These are phyloP conservation scores for Penicillium macrosclerotiorum DNA, from an alignment of 495 filamentous ascomycete species.

Conservation along the genomic window DNA sequence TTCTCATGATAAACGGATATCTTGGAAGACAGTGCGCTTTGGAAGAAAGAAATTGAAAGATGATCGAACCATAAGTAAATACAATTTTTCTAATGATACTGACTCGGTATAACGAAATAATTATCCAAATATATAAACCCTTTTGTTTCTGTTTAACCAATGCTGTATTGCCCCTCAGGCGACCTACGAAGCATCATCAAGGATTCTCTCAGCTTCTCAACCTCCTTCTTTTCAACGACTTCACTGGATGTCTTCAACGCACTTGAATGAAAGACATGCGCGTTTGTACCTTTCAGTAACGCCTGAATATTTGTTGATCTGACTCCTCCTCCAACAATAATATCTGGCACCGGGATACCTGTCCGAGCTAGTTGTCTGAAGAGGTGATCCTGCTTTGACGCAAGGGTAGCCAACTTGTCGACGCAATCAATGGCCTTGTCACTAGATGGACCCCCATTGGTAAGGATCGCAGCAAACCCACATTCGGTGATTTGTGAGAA, in stretches of 20 bases:
- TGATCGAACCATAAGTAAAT: too few relatives aligned
- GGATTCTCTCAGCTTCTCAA: neutral
- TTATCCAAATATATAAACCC: too few relatives aligned
- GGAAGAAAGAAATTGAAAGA: too few relatives aligned
- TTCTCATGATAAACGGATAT: too few relatives aligned
- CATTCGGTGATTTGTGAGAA: slow-evolving; percentile 33
- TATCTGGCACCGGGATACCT: slow-evolving; percentile 3
- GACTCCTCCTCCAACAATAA: slow-evolving; percentile 43
- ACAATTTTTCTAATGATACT: too few relatives aligned
- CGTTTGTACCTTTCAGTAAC: slow-evolving; percentile 25
- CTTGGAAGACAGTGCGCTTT: too few relatives aligned
- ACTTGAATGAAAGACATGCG: slow-evolving; percentile 39
- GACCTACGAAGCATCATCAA: too few relatives aligned
- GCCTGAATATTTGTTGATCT: slow-evolving; percentile 32
- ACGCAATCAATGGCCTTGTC: slow-evolving; percentile 17
- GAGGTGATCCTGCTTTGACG: neutral
- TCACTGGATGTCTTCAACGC: slow-evolving; percentile 18
- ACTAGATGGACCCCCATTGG: slow-evolving; percentile 40
- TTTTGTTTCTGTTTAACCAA: too few relatives aligned
- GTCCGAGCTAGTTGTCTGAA: neutral
- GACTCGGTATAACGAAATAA: too few relatives aligned
- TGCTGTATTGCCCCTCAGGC: too few relatives aligned
- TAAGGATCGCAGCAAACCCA: slow-evolving; percentile 48
- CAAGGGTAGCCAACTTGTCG: slow-evolving; percentile 10
- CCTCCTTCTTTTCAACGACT: neutral